phyloP scores from a whole-genome alignment of 2,329 filamentous ascomycete species.

The Colletotrichum incanum region DNA sequence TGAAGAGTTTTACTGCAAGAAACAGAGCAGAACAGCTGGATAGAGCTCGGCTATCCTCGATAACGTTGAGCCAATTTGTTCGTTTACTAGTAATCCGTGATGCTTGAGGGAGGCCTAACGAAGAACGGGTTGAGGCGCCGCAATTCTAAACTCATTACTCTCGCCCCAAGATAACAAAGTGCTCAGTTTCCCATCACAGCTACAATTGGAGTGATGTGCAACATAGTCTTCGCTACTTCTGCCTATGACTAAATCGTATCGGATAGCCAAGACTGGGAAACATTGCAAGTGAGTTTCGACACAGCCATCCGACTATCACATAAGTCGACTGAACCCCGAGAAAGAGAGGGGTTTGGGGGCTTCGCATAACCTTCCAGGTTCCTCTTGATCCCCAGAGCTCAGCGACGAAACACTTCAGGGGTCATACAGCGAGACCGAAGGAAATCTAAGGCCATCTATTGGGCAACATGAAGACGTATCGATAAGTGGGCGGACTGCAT shows the following conservation, averaged over 20 bases:
- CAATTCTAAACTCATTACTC: background rate
- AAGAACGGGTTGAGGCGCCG: background rate
- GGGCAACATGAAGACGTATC: too few relatives aligned
- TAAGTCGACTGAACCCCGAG: background rate
- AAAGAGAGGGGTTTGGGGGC: background rate
- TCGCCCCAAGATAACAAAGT: background rate
- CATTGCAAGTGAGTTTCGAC: background rate
- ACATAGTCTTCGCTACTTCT: background rate
- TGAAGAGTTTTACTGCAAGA: background rate
- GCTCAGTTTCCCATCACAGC: background rate
- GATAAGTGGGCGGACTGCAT: too few relatives aligned
- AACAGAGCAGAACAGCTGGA: background rate
- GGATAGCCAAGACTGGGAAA: background rate
- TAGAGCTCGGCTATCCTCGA: background rate
- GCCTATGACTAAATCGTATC: background rate
- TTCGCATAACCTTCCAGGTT: background rate
- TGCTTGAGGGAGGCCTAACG: too few relatives aligned
- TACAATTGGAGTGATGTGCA: background rate
- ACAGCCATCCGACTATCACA: background rate
- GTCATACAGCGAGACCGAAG: too few relatives aligned
- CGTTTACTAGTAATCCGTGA: background rate
- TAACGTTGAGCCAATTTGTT: background rate
- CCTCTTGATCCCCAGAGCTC: too few relatives aligned
- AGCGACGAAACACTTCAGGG: too few relatives aligned
- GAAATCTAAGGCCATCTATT: too few relatives aligned